Conservation (phyloP, 345 rosid genomes). For the Erucastrum elatum region DNA sequence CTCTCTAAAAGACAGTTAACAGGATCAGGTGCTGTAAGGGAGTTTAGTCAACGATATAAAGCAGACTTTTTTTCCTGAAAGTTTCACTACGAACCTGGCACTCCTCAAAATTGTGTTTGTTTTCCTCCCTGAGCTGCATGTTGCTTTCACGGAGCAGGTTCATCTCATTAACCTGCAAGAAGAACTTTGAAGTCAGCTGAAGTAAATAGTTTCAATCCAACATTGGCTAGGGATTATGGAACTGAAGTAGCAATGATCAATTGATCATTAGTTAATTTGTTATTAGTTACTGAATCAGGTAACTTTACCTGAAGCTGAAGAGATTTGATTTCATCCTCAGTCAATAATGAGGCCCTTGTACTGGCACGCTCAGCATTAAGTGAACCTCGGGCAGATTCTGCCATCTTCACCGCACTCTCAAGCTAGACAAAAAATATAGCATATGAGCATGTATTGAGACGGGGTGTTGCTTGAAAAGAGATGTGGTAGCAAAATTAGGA, state of each 20-base stretch:
- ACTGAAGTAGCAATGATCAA: conserved; percentile 15
- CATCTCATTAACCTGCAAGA: conserved; percentile 76
- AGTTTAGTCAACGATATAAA: not conserved
- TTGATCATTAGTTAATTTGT: not conserved
- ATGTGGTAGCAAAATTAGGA: not conserved
- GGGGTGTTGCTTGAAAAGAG: conserved; percentile 5
- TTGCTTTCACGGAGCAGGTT: conserved; percentile 95
- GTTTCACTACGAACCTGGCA: conserved; percentile 61
- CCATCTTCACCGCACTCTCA: conserved; percentile 78
- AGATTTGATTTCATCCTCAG: conserved; percentile 86
- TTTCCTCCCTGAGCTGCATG: conserved; percentile 94
- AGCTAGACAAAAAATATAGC: conserved; percentile 47
- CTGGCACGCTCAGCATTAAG: conserved; percentile 79
- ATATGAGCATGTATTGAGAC: not conserved
- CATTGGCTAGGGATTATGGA: conserved; percentile 4
- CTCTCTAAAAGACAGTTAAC: conserved; percentile 11
- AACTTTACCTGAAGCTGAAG: conserved; percentile 79
- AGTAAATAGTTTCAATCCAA: conserved; percentile 2
- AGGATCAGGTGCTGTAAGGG: conserved; percentile 5
- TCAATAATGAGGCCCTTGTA: conserved; percentile 67
- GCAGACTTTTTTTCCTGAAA: conserved; percentile 3
- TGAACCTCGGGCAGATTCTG: conserved; percentile 66
- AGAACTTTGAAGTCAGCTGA: conserved; percentile 18
- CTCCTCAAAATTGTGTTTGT: conserved; percentile 93
- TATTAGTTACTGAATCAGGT: conserved; percentile 18